These are phyloP conservation scores for Entelexis sorbosivorans DNA, from an alignment of 1,139 yeast genomes.

Conservation along the genomic window DNA sequence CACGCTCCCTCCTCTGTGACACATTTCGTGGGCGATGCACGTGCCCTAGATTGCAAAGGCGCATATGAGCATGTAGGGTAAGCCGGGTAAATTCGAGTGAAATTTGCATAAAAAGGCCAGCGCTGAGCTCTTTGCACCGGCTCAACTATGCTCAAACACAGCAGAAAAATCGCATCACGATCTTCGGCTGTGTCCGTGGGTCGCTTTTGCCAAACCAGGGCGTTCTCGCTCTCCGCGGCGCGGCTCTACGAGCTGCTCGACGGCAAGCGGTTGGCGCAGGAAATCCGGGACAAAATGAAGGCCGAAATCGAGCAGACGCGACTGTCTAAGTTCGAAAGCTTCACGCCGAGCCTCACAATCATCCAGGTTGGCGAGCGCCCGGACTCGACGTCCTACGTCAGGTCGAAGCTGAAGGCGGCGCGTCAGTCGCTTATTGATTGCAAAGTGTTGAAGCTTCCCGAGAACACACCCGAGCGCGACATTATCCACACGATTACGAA, in stretches of 20 bases:
- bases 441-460: constrained; percentile 56
- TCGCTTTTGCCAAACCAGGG: not conserved
- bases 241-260: constrained; percentile 18
- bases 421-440: constrained; percentile 66
- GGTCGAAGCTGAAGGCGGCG: constrained; percentile 91
- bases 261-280: constrained; percentile 23
- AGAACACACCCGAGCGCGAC: constrained; percentile 34
- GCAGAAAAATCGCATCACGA: not conserved
- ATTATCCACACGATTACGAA: constrained; percentile 48
- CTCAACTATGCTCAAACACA: not conserved
- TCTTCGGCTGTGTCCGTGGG: not conserved
- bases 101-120: not conserved
- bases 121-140: not conserved
- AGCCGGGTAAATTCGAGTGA: constrained; percentile 1
- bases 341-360: constrained; percentile 69
- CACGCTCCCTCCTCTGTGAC: not conserved
- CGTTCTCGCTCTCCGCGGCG: constrained; percentile 4
- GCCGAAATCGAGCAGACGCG: constrained; percentile 48
- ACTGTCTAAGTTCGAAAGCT: constrained; percentile 42
- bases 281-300: constrained; percentile 29
- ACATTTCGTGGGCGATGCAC: not conserved
- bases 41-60: not conserved
- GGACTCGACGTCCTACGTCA: constrained; percentile 88
- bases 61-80: constrained; percentile 1
- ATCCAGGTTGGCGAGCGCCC: constrained; percentile 85